These are phyloP conservation scores for barrel medic (Medicago truncatula) DNA, from an alignment of 306 rosid genomes.

Conservation along the genomic window MtrunA17r5.0-ANR NC_053045.1:41802001-41802500, in stretches of 20 bases:
- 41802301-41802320: slow-evolving; percentile 73
- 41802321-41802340: slow-evolving; percentile 83
- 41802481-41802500: slow-evolving; percentile 54
- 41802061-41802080: slow-evolving; percentile 50
- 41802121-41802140: slow-evolving; percentile 77
- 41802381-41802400: slow-evolving; percentile 79
- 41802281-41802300: slow-evolving; percentile 63
- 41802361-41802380: slow-evolving; percentile 95
- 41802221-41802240: slow-evolving; percentile 76
- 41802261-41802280: slow-evolving; percentile 44
- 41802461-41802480: slow-evolving; percentile 37
- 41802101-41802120: slow-evolving; percentile 64
- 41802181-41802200: slow-evolving; percentile 59
- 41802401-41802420: slow-evolving; percentile 58
- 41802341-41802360: slow-evolving; percentile 80
- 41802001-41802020: slow-evolving; percentile 87
- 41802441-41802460: slow-evolving; percentile 35
- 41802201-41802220: slow-evolving; percentile 85
- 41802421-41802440: slow-evolving; percentile 48
- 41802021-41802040: slow-evolving; percentile 72
- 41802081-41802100: slow-evolving; percentile 44
- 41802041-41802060: slow-evolving; percentile 53
- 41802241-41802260: slow-evolving; percentile 64
- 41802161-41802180: slow-evolving; percentile 79
- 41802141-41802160: slow-evolving; percentile 85